Evolutionary conservation across 2,329 filamentous ascomycete species (phyloP).

Genomic region (Allantophomopsis cytisporea): DNA sequence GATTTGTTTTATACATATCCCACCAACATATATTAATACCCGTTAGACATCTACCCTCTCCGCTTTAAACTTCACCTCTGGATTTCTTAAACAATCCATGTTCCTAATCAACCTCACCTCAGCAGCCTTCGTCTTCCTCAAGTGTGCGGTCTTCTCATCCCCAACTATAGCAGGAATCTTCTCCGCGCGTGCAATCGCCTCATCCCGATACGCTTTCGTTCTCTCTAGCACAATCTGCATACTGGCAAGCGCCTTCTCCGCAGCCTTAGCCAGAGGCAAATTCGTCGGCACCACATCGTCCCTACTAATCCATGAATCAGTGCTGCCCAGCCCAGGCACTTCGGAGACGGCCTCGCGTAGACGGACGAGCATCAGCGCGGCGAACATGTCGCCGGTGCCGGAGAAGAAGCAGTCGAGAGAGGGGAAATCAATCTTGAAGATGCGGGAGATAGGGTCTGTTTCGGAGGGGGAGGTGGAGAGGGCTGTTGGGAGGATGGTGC

Average conservation of each 20-base stretch:
- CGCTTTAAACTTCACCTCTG: slow-evolving; percentile 49
- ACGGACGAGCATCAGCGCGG: slow-evolving; percentile 74
- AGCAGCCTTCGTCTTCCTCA: slow-evolving; percentile 62
- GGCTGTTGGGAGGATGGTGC: slow-evolving; percentile 45
- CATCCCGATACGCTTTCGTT: slow-evolving; percentile 52
- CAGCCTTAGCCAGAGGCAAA: slow-evolving; percentile 70
- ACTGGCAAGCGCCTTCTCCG: slow-evolving; percentile 76
- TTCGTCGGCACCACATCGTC: slow-evolving; percentile 57
- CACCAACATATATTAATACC: too few species aligned
- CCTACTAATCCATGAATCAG: slow-evolving; percentile 59
- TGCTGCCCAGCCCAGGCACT: slow-evolving; percentile 31
- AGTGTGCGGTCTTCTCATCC: slow-evolving; percentile 30
- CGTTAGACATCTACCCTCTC: slow-evolving; percentile 22
- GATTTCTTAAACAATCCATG: slow-evolving; percentile 51
- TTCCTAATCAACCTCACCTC: slow-evolving; percentile 78
- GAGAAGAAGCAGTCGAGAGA: slow-evolving; percentile 88
- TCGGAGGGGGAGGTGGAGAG: slow-evolving; percentile 26
- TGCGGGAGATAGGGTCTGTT: slow-evolving; percentile 37
- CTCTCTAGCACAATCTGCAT: slow-evolving; percentile 75
- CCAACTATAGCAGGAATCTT: slow-evolving; percentile 20
- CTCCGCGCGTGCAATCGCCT: slow-evolving; percentile 41
- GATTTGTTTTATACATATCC: background rate
- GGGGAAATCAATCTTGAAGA: slow-evolving; percentile 81
- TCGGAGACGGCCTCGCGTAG: slow-evolving; percentile 67
- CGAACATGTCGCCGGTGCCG: slow-evolving; percentile 97